Evolutionary conservation across 495 filamentous ascomycete species (phyloP).

Genomic region (Clohesyomyces aquaticus): DNA sequence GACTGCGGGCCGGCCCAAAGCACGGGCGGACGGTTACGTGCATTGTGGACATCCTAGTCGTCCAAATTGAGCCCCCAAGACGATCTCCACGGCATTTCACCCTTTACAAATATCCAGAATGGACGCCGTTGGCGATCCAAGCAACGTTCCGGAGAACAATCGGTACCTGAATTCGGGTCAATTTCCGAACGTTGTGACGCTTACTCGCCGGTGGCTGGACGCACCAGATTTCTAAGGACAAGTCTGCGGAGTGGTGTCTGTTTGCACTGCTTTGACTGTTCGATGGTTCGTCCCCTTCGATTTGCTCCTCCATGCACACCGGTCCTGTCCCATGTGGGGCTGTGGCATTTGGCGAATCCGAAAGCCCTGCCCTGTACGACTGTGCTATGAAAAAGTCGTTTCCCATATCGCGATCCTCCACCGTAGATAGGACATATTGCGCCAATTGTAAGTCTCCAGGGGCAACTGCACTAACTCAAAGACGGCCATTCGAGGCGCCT

Average conservation of each 20-base stretch:
- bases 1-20: constrained; percentile 13
- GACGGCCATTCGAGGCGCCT: neutral
- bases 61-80: neutral
- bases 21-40: constrained; percentile 17
- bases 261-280: neutral
- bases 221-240: neutral
- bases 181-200: constrained; percentile 26
- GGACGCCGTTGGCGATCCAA: constrained; percentile 12
- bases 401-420: neutral
- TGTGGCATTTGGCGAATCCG: neutral
- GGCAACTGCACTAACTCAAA: neutral
- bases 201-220: constrained; percentile 1
- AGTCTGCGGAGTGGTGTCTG: neutral
- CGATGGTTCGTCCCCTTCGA: neutral
- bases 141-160: constrained; percentile 2
- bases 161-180: constrained; percentile 1
- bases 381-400: constrained; percentile 18
- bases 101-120: neutral
- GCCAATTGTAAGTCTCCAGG: neutral
- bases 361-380: constrained; percentile 8
- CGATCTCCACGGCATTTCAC: neutral
- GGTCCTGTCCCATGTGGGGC: constrained; percentile 2
- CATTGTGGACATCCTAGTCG: constrained; percentile 4
- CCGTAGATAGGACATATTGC: neutral
- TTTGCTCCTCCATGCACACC: neutral